These are phyloP conservation scores for Fusarium musae DNA, from an alignment of 2,329 filamentous ascomycete genomes.

Conservation along the genomic window DNA sequence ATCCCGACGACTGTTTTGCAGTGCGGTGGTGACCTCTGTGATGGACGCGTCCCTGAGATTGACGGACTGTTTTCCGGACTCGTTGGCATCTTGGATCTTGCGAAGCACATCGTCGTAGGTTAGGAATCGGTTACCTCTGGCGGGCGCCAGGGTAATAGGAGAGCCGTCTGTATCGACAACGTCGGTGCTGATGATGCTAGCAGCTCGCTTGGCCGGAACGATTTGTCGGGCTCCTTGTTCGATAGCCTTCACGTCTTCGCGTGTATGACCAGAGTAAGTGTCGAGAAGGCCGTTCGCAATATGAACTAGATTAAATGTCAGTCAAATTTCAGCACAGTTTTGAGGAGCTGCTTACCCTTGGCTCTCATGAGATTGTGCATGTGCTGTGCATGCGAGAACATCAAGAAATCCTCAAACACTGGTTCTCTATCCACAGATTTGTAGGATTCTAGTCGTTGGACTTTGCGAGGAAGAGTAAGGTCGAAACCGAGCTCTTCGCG, in stretches of 20 bases:
- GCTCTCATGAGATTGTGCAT: conserved; percentile 41
- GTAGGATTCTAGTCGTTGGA: conserved; percentile 7
- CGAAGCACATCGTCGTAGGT: conserved; percentile 41
- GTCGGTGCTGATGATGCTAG: conserved; percentile 19
- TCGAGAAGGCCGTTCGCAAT: conserved; percentile 40
- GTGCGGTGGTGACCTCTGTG: conserved; percentile 34
- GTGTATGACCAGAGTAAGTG: conserved; percentile 14
- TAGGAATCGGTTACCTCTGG: conserved; percentile 43
- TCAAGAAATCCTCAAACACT: conserved; percentile 11
- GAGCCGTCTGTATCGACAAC: conserved; percentile 1
- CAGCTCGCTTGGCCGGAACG: conserved; percentile 47
- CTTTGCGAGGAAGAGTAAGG: conserved; percentile 17
- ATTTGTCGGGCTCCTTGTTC: conserved; percentile 21
- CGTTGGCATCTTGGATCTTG: conserved; percentile 40
- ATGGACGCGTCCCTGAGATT: conserved; percentile 44
- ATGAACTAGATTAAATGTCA: conserved; percentile 41
- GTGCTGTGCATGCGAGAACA: conserved; percentile 8
- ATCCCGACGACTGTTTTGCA: conserved; percentile 36
- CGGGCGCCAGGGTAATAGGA: background rate
- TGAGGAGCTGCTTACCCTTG: conserved; percentile 42
- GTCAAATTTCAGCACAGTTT: background rate
- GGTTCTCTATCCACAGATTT: background rate
- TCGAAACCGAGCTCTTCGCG: conserved; percentile 16
- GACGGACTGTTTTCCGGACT: conserved; percentile 35
- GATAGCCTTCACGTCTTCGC: conserved; percentile 17